Conservation (phyloP, 2,329 filamentous ascomycete species). For the Exophiala sp. region DNA sequence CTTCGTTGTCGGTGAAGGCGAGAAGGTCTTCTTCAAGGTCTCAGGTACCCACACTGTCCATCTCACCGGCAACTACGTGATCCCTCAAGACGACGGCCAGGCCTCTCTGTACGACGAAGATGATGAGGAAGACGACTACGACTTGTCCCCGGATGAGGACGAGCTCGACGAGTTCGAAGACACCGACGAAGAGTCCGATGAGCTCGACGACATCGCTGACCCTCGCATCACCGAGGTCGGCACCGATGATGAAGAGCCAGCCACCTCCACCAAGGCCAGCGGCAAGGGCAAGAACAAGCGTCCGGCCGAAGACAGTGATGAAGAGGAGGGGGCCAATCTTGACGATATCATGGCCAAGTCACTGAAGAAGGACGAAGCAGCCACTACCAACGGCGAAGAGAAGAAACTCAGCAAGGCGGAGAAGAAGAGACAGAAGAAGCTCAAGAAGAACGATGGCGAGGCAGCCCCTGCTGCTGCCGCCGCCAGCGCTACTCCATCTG, state of each 20-base stretch:
- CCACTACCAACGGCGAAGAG: conserved; percentile 45
- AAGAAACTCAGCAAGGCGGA: conserved; percentile 88
- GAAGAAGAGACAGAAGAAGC: conserved; percentile 94
- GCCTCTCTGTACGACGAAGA: conserved; percentile 40
- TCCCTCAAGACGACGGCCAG: conserved; percentile 54
- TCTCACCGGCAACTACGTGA: conserved; percentile 93
- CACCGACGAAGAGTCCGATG: conserved; percentile 62
- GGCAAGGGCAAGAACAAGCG: conserved; percentile 88
- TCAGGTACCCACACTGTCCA: conserved; percentile 83
- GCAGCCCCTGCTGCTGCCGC: conserved; percentile 48
- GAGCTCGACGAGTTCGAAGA: conserved; percentile 56
- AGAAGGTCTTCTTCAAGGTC: conserved; percentile 88
- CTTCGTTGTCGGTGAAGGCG: conserved; percentile 81
- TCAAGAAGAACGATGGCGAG: conserved; percentile 97
- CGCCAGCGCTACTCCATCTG: too few relatives aligned
- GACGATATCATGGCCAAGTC: conserved; percentile 81
- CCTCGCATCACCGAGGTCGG: conserved; percentile 80
- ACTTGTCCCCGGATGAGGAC: conserved; percentile 71
- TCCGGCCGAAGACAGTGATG: conserved; percentile 61
- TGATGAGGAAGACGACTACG: conserved; percentile 65
- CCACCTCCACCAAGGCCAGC: conserved; percentile 40
- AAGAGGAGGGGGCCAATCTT: conserved; percentile 54
- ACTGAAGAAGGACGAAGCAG: conserved; percentile 45
- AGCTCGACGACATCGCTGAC: conserved; percentile 70
- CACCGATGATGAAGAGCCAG: conserved; percentile 66